Conservation (phyloP, 1,139 yeast species). For the Lodderomyces orthopsilosis region DNA sequence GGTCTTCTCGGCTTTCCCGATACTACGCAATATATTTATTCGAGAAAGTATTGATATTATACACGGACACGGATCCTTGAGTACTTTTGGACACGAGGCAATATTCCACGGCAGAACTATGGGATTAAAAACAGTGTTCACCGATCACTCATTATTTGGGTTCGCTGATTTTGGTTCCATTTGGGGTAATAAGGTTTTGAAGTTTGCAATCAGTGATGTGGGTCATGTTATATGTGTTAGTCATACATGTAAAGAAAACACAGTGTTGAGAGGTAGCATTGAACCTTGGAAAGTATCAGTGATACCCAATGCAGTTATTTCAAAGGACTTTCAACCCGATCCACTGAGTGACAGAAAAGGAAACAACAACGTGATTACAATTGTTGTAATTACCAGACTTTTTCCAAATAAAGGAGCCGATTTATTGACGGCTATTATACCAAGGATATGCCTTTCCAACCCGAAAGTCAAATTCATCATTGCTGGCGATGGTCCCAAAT, state of each 20-base stretch:
- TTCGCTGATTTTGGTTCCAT: slow-evolving; percentile 85
- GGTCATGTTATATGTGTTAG: slow-evolving; percentile 95
- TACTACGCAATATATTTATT: slow-evolving; percentile 77
- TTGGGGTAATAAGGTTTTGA: slow-evolving; percentile 79
- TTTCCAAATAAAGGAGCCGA: slow-evolving; percentile 98
- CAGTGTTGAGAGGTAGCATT: slow-evolving; percentile 80
- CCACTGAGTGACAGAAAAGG: background rate
- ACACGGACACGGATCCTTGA: slow-evolving; percentile 93
- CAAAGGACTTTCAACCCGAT: slow-evolving; percentile 57
- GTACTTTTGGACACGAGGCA: slow-evolving; percentile 86
- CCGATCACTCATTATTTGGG: slow-evolving; percentile 95
- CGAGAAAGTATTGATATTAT: slow-evolving; percentile 85
- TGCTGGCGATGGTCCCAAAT: slow-evolving; percentile 98
- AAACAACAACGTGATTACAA: slow-evolving; percentile 48
- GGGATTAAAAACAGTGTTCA: slow-evolving; percentile 89
- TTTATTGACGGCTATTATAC: slow-evolving; percentile 78
- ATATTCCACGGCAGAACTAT: slow-evolving; percentile 86
- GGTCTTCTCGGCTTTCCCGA: slow-evolving; percentile 84
- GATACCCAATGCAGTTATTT: slow-evolving; percentile 93
- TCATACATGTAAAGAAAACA: slow-evolving; percentile 94
- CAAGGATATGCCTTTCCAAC: slow-evolving; percentile 67
- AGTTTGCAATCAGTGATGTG: slow-evolving; percentile 80
- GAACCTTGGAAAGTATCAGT: slow-evolving; percentile 81
- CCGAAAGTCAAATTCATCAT: slow-evolving; percentile 72
- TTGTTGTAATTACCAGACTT: slow-evolving; percentile 86